Percentiles rank a stretch among this genome's conserved stretches.
phyloP scores from a whole-genome alignment of 2,329 filamentous ascomycete species.

The Xylariaceae sp. region DNA sequence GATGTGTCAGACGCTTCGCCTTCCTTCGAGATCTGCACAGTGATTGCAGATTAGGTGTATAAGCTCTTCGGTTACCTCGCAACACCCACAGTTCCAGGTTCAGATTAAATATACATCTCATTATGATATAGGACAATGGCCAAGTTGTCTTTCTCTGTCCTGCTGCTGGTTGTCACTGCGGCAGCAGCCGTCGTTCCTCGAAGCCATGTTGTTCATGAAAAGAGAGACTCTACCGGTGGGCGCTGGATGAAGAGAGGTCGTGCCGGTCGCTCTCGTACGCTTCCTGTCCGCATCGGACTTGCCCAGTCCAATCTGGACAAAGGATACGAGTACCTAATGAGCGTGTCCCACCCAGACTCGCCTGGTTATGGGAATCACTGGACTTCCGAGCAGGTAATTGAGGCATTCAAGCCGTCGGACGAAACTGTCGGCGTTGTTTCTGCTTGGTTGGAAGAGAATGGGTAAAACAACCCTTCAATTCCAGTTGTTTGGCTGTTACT shows the following conservation, averaged over 20 bases:
- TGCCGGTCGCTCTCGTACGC: not conserved
- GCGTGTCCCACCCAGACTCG: slow-evolving; percentile 1
- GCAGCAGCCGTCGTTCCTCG: not conserved
- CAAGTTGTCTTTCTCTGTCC: not conserved
- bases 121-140: no score
- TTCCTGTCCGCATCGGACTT: not conserved
- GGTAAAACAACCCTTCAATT: not conserved
- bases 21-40: no score
- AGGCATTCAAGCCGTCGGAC: not conserved
- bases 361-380: slow-evolving; percentile 5
- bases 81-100: no score
- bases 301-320: not conserved
- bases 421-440: not conserved
- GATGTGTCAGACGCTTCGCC: no score
- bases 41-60: no score
- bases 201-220: not conserved
- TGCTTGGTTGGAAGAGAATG: not conserved
- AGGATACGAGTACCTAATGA: not conserved
- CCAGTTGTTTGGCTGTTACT: not conserved
- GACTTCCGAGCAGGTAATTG: not conserved
- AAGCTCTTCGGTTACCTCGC: no score
- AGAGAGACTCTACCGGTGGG: not conserved
- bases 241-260: not conserved
- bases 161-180: not conserved
- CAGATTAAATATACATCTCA: no score